Conservation (phyloP, 257 asterid genomes). For the Scutellaria baicalensis region DNA sequence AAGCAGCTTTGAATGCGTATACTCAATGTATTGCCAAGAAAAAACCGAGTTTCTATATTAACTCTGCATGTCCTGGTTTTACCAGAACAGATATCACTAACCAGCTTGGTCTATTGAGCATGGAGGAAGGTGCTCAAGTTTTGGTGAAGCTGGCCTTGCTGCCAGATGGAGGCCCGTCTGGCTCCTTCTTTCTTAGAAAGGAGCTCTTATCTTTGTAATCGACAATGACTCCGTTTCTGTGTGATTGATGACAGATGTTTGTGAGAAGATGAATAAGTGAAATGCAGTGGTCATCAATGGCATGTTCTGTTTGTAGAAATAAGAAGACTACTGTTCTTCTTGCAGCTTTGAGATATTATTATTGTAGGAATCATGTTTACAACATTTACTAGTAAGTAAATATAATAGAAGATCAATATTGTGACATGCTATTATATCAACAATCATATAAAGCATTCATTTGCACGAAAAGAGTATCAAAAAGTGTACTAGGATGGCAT, state of each 20-base stretch:
- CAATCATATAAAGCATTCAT: not conserved
- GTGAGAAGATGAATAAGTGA: not conserved
- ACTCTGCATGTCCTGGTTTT: constrained; percentile 47
- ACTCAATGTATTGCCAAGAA: constrained; percentile 31
- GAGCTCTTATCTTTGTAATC: constrained; percentile 17
- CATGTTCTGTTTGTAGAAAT: no score
- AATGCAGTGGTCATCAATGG: not conserved
- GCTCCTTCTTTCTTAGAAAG: constrained; percentile 6
- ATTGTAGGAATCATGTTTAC: no score
- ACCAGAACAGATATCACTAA: constrained; percentile 34
- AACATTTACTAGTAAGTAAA: no score
- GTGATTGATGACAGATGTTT: not conserved
- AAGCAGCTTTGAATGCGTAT: constrained; percentile 51
- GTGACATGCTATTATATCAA: no score
- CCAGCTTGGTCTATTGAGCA: constrained; percentile 22
- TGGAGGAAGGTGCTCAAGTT: constrained; percentile 39
- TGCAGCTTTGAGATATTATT: no score
- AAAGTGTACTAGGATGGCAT: not conserved
- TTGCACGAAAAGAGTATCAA: not conserved
- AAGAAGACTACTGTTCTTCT: not conserved
- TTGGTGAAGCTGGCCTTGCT: constrained; percentile 31
- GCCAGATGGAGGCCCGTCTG: constrained; percentile 41
- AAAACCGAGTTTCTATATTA: constrained; percentile 22
- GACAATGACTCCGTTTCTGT: not conserved
- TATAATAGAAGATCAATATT: no score